These are phyloP conservation scores for Tylopilus sp. DNA, from an alignment of 1,284 basidiomycete genomes.

Conservation along the genomic window DNA sequence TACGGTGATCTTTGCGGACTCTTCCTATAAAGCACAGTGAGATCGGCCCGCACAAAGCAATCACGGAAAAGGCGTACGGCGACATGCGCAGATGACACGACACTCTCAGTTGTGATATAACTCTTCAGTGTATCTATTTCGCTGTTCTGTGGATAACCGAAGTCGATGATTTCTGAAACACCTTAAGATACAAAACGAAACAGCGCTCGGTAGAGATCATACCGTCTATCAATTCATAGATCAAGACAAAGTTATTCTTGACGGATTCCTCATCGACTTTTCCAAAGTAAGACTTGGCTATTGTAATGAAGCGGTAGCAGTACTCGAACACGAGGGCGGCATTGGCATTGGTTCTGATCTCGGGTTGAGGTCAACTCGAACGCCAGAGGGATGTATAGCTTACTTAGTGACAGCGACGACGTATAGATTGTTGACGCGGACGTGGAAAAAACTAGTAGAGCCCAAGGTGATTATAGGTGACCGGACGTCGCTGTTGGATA, in stretches of 20 bases:
- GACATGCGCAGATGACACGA: constrained; percentile 79
- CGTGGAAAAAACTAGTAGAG: constrained; percentile 97
- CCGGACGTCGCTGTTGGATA: constrained; percentile 93
- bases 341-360: constrained; percentile 86
- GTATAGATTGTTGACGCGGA: constrained; percentile 92
- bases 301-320: constrained; percentile 92
- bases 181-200: not conserved
- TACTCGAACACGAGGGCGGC: constrained; percentile 98
- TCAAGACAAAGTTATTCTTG: constrained; percentile 98
- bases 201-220: constrained; percentile 17
- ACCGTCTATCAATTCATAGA: constrained; percentile 96
- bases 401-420: constrained; percentile 94
- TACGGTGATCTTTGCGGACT: constrained; percentile 93
- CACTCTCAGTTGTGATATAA: constrained; percentile 97
- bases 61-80: constrained; percentile 49
- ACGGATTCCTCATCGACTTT: constrained; percentile 97
- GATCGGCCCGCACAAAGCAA: not conserved
- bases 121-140: constrained; percentile 97
- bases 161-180: constrained; percentile 88
- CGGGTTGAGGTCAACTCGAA: not conserved
- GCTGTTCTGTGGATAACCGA: constrained; percentile 99
- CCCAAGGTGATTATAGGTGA: constrained; percentile 98
- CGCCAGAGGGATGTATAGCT: constrained; percentile 25
- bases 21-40: constrained; percentile 59
- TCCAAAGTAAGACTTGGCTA: constrained; percentile 93